Base-by-base conservation (phyloP, 345 rosid species). In the Turnera subulata region DNA sequence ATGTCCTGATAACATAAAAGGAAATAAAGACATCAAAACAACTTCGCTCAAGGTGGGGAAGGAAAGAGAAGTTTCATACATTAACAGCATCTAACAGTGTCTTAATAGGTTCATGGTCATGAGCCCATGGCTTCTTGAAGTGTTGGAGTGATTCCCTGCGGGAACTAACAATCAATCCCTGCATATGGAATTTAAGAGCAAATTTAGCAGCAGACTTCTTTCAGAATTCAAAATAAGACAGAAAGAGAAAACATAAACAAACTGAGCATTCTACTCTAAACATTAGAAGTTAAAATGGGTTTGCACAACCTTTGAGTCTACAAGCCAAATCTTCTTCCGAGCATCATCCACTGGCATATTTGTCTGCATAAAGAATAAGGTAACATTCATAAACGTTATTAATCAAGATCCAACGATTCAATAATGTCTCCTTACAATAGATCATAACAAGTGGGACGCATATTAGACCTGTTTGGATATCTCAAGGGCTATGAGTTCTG, bases 81-180 rank as follows among this genome's bases (percentile, higher is more conserved):
- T 86, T 92, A 53, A 92, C 81, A 6, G 90, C 95, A 59, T 83
- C 81, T 20, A 84, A 69, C 52, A 89, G 96, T 37, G 81, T 58
- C 38, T 71, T 79, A 17, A 89, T 48, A 14, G 93, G 96, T 55
- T 86, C 78, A 56, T 89, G 93, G 16, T 89, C 87, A 66, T 92
- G 96, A 47, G 98, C 95, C 98, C 96, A 92, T 2, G 96, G 96
- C 76, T 78, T 88, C 80, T 92, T 92, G 80, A 92, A 92, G 68
- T 84, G 98, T 59, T 89, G 98, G 57, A 92, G 79, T 21, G 96
- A 78, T 56, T 89, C 96, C 39, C 52, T 66, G 22, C 98, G 95
- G 21, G 89, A 92, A 65, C 78, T 77, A 61, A 89, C 95, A 63
- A 89, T 86, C 78, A 92, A 75, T 33, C 96, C 98, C 98, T 92